phyloP scores from a whole-genome alignment of 148 eudicot genomes.

The Cornus controversa region DNA sequence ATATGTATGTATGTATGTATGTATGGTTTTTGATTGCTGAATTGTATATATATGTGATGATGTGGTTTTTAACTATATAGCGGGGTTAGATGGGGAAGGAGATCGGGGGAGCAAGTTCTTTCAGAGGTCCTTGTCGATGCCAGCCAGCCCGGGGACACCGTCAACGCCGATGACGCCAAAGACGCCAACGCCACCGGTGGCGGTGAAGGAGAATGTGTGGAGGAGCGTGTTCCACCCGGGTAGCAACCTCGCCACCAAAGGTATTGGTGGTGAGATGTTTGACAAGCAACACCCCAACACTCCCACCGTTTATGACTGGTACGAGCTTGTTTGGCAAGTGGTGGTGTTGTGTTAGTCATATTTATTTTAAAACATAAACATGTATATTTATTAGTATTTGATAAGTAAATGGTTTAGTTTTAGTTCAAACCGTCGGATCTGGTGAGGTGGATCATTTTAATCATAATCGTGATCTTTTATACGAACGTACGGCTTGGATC shows the following conservation, averaged over 20 bases:
- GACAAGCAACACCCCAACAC: constrained; percentile 73
- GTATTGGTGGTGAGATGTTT: constrained; percentile 54
- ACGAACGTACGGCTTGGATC: no score
- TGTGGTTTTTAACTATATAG: background rate
- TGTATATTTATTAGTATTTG: no score
- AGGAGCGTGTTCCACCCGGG: constrained; percentile 94
- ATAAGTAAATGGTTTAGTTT: no score
- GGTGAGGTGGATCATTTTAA: no score
- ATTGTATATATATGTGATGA: background rate
- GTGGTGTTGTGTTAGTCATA: no score
- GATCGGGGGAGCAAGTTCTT: constrained; percentile 27
- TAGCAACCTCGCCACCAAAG: constrained; percentile 67
- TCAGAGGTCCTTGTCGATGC: constrained; percentile 54
- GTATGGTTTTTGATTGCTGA: background rate
- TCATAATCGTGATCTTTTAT: background rate
- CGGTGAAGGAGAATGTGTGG: constrained; percentile 73
- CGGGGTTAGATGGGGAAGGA: constrained; percentile 19
- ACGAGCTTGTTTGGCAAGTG: no score
- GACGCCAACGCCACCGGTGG: constrained; percentile 39
- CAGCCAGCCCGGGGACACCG: constrained; percentile 43
- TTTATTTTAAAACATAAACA: no score
- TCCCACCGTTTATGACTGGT: constrained; percentile 96
- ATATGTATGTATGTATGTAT: background rate
- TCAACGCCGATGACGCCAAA: constrained; percentile 58
- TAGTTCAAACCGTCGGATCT: no score